Evolutionary conservation across 2,329 filamentous ascomycete species (phyloP).

Genomic region (Pseudogymnoascus sp.): DNA sequence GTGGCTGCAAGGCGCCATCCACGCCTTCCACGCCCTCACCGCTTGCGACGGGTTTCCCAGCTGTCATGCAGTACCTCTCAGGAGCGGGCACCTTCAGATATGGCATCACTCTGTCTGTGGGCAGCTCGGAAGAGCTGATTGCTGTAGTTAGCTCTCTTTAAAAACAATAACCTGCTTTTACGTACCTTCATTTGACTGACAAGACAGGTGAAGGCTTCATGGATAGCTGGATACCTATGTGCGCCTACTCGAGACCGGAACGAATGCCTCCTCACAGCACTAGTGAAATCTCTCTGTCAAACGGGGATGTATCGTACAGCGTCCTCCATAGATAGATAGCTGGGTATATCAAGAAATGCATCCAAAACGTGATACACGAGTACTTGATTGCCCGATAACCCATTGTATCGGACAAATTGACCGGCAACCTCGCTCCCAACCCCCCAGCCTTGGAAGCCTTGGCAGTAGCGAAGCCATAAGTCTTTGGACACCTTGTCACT

Average conservation of each 20-base stretch:
- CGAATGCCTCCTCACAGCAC: no score
- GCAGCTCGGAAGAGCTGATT: constrained; percentile 25
- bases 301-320: not conserved
- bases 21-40: no score
- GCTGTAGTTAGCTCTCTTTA: no score
- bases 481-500: constrained; percentile 22
- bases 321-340: constrained; percentile 23
- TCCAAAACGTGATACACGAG: constrained; percentile 30
- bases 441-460: constrained; percentile 32
- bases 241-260: no score
- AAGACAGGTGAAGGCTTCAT: constrained; percentile 22
- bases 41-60: constrained; percentile 21
- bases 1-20: no score
- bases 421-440: constrained; percentile 22
- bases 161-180: no score
- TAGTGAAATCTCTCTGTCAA: no score
- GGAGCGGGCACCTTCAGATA: constrained; percentile 28
- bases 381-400: constrained; percentile 30
- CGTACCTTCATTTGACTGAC: constrained; percentile 24
- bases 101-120: constrained; percentile 23
- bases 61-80: constrained; percentile 30
- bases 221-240: constrained; percentile 20
- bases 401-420: constrained; percentile 26
- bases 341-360: constrained; percentile 28
- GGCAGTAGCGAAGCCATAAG: constrained; percentile 28